These are phyloP conservation scores for Trifolium repens DNA, from an alignment of 306 rosid species.

Conservation along the genomic window DNA sequence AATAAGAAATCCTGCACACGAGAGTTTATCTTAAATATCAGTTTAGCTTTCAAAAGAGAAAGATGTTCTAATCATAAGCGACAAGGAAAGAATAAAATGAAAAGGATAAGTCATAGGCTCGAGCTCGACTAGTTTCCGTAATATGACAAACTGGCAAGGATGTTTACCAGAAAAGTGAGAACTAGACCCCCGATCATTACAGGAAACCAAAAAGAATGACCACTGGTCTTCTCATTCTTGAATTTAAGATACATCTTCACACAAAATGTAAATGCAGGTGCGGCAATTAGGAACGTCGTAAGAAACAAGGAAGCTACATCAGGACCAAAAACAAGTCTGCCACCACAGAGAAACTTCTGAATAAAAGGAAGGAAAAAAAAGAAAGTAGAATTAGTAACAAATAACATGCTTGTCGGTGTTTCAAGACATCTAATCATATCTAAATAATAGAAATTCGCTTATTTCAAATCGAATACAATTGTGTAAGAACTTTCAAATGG, in stretches of 20 bases:
- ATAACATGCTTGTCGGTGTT: conserved; percentile 16
- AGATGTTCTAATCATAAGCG: conserved; percentile 23
- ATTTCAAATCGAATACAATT: conserved; percentile 36
- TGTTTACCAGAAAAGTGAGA: conserved; percentile 77
- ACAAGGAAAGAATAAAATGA: conserved; percentile 22
- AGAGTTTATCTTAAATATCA: conserved; percentile 46
- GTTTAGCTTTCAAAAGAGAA: conserved; percentile 40
- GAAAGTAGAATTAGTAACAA: conserved; percentile 45
- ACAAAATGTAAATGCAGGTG: conserved; percentile 79
- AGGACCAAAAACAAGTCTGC: conserved; percentile 95
- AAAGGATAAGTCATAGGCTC: neutral
- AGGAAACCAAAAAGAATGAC: conserved; percentile 50
- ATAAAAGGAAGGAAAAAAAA: conserved; percentile 42
- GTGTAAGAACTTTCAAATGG: conserved; percentile 14
- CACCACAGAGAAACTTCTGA: conserved; percentile 86
- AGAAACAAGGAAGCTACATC: conserved; percentile 80
- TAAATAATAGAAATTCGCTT: conserved; percentile 7
- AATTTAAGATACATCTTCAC: conserved; percentile 55
- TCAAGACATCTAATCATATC: conserved; percentile 23
- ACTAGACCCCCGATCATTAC: conserved; percentile 56
- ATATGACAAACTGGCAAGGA: conserved; percentile 29
- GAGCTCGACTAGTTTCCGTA: conserved; percentile 27
- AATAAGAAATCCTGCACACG: conserved; percentile 79
- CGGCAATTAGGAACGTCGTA: conserved; percentile 66
- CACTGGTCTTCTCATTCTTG: conserved; percentile 24